phyloP scores from a whole-genome alignment of 257 asterid genomes.

The Jacaranda mimosifolia region DNA sequence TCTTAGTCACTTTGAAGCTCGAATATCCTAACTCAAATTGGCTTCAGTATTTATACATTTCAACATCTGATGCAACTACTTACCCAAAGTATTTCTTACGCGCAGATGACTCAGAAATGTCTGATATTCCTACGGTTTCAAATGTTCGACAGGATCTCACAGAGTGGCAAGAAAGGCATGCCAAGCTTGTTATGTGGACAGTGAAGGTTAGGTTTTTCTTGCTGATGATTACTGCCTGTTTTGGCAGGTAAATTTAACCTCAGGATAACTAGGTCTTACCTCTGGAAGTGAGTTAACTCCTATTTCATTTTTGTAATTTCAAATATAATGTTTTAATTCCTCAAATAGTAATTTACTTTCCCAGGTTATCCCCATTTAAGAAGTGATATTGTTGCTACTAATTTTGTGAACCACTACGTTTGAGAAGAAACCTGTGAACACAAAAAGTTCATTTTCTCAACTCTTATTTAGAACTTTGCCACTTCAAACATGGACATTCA shows the following conservation, averaged over 20 bases:
- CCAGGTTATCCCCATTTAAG: neutral
- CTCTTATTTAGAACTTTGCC: neutral
- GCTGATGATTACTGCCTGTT: neutral
- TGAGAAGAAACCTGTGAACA: neutral
- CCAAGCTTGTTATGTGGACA: slow-evolving; percentile 82
- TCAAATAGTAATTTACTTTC: neutral
- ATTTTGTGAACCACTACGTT: neutral
- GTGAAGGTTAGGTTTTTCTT: slow-evolving; percentile 69
- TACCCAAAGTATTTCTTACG: slow-evolving; percentile 37
- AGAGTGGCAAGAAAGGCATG: slow-evolving; percentile 93
- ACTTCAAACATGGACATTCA: neutral
- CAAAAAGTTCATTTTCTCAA: neutral
- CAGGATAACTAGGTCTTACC: neutral
- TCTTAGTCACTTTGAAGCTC: slow-evolving; percentile 16
- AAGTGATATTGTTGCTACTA: neutral
- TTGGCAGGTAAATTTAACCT: neutral
- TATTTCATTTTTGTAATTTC: slow-evolving; percentile 1
- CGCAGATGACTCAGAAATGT: slow-evolving; percentile 80
- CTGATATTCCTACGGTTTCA: slow-evolving; percentile 80
- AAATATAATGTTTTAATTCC: neutral
- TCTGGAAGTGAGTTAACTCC: slow-evolving; percentile 5
- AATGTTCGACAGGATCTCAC: slow-evolving; percentile 94
- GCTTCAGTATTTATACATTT: slow-evolving; percentile 22
- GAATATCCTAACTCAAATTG: slow-evolving; percentile 5
- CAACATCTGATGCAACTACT: slow-evolving; percentile 28